Conservation (phyloP, 768 basidiomycete species). For the Tricholoma sp. region DNA sequence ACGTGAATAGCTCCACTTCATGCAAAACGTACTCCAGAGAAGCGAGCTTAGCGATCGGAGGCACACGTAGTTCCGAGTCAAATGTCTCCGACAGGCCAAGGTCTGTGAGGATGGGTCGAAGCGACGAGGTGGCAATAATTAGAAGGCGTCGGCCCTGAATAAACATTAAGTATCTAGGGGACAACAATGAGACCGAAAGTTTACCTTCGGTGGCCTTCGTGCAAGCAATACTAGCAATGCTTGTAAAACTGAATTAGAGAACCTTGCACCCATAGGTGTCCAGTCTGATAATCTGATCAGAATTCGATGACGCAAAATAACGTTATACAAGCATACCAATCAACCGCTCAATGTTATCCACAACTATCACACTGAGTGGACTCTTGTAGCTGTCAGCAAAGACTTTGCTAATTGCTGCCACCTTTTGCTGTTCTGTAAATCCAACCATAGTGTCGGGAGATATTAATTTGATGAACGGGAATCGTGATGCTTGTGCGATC, state of each 20-base stretch:
- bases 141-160: constrained; percentile 83
- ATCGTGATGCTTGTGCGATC: constrained; percentile 90
- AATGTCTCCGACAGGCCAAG: constrained; percentile 88
- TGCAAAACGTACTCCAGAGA: constrained; percentile 74
- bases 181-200: constrained; percentile 8
- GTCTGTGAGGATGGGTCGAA: constrained; percentile 79
- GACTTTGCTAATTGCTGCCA: constrained; percentile 84
- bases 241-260: constrained; percentile 92
- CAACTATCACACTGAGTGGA: constrained; percentile 91
- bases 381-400: constrained; percentile 97
- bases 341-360: constrained; percentile 91
- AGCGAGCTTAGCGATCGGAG: constrained; percentile 68
- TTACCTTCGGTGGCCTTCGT: constrained; percentile 88
- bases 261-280: constrained; percentile 95
- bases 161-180: constrained; percentile 4
- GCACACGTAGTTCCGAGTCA: constrained; percentile 81
- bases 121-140: constrained; percentile 88
- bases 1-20: constrained; percentile 74
- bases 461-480: constrained; percentile 96
- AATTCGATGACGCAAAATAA: not conserved
- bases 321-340: constrained; percentile 50
- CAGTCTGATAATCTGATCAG: constrained; percentile 56
- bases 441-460: constrained; percentile 98
- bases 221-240: constrained; percentile 83
- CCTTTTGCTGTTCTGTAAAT: constrained; percentile 88